Evolutionary conservation across 352 stramenopile species (phyloP), one percentile per base, ranked within the genome.

Genomic region (Phytophthora citricola): DNA sequence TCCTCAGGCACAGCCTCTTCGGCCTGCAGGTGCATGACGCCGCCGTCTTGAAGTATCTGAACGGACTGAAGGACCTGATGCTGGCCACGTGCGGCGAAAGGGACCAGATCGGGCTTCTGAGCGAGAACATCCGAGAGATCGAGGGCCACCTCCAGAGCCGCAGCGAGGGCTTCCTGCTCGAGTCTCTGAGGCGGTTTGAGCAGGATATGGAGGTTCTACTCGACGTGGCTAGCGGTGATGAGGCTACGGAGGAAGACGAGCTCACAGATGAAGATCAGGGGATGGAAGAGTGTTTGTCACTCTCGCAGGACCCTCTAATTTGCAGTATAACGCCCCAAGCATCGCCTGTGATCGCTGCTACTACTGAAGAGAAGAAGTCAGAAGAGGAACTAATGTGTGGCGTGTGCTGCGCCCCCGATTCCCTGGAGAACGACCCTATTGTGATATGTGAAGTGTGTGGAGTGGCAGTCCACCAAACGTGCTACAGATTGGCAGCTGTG

Each of bases 361-460:
- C 20, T 53, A 43, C 17, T 38, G 7, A 49, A 51, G 52, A 17
- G 45, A 54, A 44, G 17, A 39, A 9, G 34, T 26, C 27, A 9
- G 58, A 66, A 1, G 58, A 70, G 2, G 78, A 87, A 14, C 52
- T 88, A 8, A 66, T 75, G 1, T 94, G 86, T 46, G 75, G 77
- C 46, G 84, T 94, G 12, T 94, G 86, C 54, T 76, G 82, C 15
- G 73, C 79, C 48, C 65, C 67, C 22, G 83, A 92, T 40, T 94
- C 86, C n/a, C 59, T 79, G 10, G 84, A 89, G 51, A 79, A 79
- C 50, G 84, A 95, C 58, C 74, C 79, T 11, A 93, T 95, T 55
- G 79, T 95, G 44, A 87, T 92, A 60, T 95, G 87, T 63, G 87
- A 93, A 22, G 65, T 85, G 4, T 95, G 88, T 57, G 73, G 74